Conservation (phyloP, 495 filamentous ascomycete genomes). For the Podospora fimiseda region DNA sequence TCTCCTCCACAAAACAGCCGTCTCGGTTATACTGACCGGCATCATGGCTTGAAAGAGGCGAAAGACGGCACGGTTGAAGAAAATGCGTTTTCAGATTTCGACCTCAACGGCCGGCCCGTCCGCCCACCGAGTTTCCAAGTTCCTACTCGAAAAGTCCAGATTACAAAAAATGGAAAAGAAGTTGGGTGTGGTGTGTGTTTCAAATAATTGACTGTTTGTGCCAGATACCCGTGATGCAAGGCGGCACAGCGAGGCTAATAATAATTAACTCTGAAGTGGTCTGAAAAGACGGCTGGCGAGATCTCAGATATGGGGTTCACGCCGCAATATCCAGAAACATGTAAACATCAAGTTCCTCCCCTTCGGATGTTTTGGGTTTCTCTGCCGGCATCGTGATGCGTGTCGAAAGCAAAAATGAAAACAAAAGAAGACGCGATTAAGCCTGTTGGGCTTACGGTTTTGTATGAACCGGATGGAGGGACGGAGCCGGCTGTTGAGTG, state of each 20-base stretch:
- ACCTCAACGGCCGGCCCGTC: slow-evolving; percentile 17
- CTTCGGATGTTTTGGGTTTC: neutral
- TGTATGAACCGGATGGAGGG: slow-evolving; percentile 32
- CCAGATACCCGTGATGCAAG: neutral
- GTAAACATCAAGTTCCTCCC: slow-evolving; percentile 1
- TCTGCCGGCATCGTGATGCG: neutral
- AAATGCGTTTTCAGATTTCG: no score
- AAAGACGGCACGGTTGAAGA: slow-evolving; percentile 25
- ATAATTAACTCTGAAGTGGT: slow-evolving; percentile 7
- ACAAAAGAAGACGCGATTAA: slow-evolving; percentile 21
- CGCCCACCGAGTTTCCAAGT: no score
- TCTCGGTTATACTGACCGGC: slow-evolving; percentile 27
- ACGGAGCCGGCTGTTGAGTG: slow-evolving; percentile 29
- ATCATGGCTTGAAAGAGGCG: slow-evolving; percentile 18
- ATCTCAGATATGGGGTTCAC: slow-evolving; percentile 3
- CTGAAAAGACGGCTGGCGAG: no score
- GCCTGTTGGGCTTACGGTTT: slow-evolving; percentile 30
- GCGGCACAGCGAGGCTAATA: slow-evolving; percentile 11
- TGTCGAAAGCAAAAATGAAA: slow-evolving; percentile 25
- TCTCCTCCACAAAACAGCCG: slow-evolving; percentile 25
- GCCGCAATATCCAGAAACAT: neutral
- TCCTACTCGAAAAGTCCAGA: no score
- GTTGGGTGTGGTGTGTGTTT: slow-evolving; percentile 19
- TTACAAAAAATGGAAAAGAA: slow-evolving; percentile 5
- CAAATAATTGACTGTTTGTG: slow-evolving; percentile 5